Evolutionary conservation across 2,329 filamentous ascomycete species (phyloP), one percentile per base, ranked within the genome.

Genomic region (Exophiala viscosa): DNA sequence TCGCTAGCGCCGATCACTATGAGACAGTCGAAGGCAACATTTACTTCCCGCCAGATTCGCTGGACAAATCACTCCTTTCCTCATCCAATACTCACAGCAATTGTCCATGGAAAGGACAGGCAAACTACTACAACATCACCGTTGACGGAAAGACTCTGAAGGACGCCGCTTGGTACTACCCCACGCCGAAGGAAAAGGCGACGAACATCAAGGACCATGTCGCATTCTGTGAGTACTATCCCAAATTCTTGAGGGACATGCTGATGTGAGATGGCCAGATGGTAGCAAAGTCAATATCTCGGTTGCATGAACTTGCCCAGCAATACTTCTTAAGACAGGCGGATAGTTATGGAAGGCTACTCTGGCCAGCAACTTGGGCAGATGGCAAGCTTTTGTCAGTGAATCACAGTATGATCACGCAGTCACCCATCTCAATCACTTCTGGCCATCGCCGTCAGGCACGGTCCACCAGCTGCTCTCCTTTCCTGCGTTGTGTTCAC

Each of bases 131-230:
- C 64, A 77, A 72, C 17, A 66, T 83, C 50, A 75, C 70, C 9
- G 69, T 76, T 8, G 74, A 75, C 45, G 74, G 76, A 35, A 70
- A 70, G 5, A 72, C 74, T 46, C 54, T 80, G 15, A 67, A 74
- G 33, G 78, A 83, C 55, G 78, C 76, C 2, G 81, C 79, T 0
- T 84, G 81, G 81, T 83, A 78, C 58, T 84, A 84, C 56, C 73
- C 79, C 2, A 63, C 73, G 38, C 74, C 80, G 1, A 73, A 75
- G 48, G 73, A 75, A 18, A 76, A 73, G 40, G 73, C 74, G 28
- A 66, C 72, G 47, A 69, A 71, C 60, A 80, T 84, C 59, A 77
- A 76, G 63, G 75, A 74, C 39, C 72, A 79, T 60, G 76, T 84
- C 35, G 80, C 81, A 3, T 84, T 84, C 60, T 82, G 80, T 77